Evolutionary conservation across 768 basidiomycete species (phyloP).

Genomic region (Pisolithus tinctorius): DNA sequence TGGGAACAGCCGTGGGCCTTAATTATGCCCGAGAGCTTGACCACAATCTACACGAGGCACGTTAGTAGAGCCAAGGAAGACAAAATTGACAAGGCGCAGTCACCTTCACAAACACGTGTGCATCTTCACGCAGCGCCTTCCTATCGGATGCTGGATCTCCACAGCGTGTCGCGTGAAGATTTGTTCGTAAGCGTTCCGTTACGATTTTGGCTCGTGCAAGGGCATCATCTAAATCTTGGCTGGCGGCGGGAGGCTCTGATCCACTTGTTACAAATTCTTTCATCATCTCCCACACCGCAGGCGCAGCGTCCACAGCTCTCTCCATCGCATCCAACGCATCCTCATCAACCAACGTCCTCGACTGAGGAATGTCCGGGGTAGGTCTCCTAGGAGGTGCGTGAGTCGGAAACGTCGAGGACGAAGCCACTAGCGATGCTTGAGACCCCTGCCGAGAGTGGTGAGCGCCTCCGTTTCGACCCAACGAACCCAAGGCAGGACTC

Average conservation of each 20-base stretch:
- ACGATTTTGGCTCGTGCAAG: constrained; percentile 57
- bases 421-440: constrained; percentile 34
- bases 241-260: constrained; percentile 35
- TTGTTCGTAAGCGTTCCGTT: constrained; percentile 56
- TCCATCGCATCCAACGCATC: constrained; percentile 77
- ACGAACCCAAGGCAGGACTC: constrained; percentile 7
- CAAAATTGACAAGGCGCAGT: constrained; percentile 7
- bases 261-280: constrained; percentile 65
- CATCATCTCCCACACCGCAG: constrained; percentile 76
- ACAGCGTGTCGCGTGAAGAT: constrained; percentile 52
- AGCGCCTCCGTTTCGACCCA: constrained; percentile 7
- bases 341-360: constrained; percentile 65
- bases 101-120: constrained; percentile 79
- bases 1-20: constrained; percentile 54
- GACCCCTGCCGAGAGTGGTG: constrained; percentile 40
- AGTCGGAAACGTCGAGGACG: constrained; percentile 32
- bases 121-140: constrained; percentile 66
- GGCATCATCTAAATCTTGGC: constrained; percentile 42
- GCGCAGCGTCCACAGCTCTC: constrained; percentile 71
- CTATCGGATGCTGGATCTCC: constrained; percentile 48
- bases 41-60: constrained; percentile 49
- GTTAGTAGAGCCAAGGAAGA: not conserved
- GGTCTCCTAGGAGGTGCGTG: constrained; percentile 20
- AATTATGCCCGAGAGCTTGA: constrained; percentile 67
- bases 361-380: constrained; percentile 44